Evolutionary conservation across 1,139 yeast species (phyloP), one percentile per base, ranked within the genome.

Genomic region (Sugiyamaella pinicola): DNA sequence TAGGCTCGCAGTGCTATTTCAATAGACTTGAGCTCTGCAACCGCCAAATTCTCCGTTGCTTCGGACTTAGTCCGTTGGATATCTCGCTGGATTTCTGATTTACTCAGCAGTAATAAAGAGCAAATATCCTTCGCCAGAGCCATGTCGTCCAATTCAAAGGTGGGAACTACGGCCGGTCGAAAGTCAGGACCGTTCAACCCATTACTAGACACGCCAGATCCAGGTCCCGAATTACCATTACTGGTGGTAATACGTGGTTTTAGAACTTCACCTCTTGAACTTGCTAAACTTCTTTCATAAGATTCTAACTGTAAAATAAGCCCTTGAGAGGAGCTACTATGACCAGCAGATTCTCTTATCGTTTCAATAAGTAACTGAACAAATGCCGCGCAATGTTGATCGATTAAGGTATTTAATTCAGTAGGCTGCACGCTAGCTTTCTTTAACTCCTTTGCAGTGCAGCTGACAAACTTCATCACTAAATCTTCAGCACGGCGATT

Each of bases 381-480:
- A 67, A 87, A 86, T 13, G 72, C 70, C 9, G 76, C 75, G 0
- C 87, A 79, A 55, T 85, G 88, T 29, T 71, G 67, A 60, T 81
- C 83, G 0, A 84, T 78, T 28, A 74, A 70, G 1, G 71, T 66
- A 55, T 79, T 77, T 33, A 76, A 69, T 41, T 80, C 78, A 12
- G 70, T 64, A 1, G 67, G 70, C 3, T 75, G 75, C 2, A 69
- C 64, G 0, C 80, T 79, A 38, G 80, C 59, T 58, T 83, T 82
- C 49, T 74, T 75, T 35, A 85, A 66, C 65, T 85, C 91, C 59
- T 81, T 84, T 53, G 82, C 81, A 7, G 87, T 83, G 55, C 81
- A 76, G 21, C 84, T 77, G 18, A 85, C 80, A 65, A 86, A 87
- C 65, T 79, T 75, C 74, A 84, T 79, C 7, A 87, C 78, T 49